A percentile compares a stretch with the other conserved stretches of the same genome.
These are phyloP conservation scores for Sindora glabra DNA, from an alignment of 306 rosid genomes.

Conservation along the genomic window DNA sequence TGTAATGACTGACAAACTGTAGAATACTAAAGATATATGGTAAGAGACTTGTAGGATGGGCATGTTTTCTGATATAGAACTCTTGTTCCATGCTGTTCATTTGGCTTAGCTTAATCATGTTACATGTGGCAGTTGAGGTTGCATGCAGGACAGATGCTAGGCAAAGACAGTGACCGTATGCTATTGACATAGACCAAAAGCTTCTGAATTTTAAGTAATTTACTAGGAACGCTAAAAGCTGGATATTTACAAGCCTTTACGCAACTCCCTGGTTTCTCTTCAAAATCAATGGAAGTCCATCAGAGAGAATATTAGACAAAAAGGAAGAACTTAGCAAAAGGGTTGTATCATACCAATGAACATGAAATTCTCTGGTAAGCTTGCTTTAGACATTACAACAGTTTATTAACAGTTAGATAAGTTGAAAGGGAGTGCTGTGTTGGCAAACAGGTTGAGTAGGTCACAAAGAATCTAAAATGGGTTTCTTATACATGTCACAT, in stretches of 20 bases:
- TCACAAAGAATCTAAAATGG: no score
- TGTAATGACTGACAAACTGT: no score
- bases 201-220: constrained; percentile 53
- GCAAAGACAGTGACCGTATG: constrained; percentile 42
- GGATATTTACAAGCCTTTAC: constrained; percentile 47
- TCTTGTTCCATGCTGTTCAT: constrained; percentile 31
- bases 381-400: constrained; percentile 40
- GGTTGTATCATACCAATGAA: constrained; percentile 38
- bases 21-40: no score
- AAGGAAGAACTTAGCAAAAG: constrained; percentile 18
- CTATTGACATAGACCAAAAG: constrained; percentile 48
- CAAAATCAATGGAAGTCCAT: constrained; percentile 59
- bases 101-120: constrained; percentile 43
- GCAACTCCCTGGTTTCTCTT: constrained; percentile 63
- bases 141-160: no score
- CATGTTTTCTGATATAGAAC: no score
- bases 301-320: constrained; percentile 59
- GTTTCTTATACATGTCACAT: no score
- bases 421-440: constrained; percentile 33
- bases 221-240: constrained; percentile 43
- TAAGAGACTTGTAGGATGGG: no score
- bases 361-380: constrained; percentile 37
- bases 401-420: constrained; percentile 35
- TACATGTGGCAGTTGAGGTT: constrained; percentile 64
- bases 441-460: constrained; percentile 57